These are phyloP conservation scores for Tricholoma flavovirens DNA, from an alignment of 768 basidiomycete genomes.

Conservation along the genomic window DNA sequence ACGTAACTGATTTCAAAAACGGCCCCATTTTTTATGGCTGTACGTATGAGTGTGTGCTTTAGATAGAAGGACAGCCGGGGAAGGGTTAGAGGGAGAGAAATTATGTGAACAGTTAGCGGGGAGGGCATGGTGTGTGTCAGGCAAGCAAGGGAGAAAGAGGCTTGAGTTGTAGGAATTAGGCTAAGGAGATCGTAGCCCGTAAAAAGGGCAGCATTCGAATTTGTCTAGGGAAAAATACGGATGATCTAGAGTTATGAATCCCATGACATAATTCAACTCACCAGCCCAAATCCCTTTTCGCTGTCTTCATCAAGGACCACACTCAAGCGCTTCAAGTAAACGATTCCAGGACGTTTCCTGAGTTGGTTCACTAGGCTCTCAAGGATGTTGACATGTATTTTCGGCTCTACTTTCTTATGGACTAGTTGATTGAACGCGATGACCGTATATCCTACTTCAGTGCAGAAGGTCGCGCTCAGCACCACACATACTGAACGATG, in stretches of 20 bases:
- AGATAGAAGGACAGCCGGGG: constrained; percentile 77
- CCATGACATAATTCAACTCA: constrained; percentile 25
- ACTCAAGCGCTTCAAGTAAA: constrained; percentile 73
- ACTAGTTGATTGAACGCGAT: constrained; percentile 73
- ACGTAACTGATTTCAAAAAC: constrained; percentile 80
- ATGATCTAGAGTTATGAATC: not conserved
- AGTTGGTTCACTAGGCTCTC: constrained; percentile 55
- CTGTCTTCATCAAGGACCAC: constrained; percentile 78
- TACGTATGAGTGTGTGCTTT: constrained; percentile 78
- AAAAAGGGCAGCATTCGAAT: constrained; percentile 58
- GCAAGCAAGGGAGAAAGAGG: constrained; percentile 74
- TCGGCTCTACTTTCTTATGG: constrained; percentile 65
- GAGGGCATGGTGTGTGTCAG: constrained; percentile 76
- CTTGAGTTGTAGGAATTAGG: constrained; percentile 64
- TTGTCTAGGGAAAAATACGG: constrained; percentile 43
- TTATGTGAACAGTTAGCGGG: constrained; percentile 72
- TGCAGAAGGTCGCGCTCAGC: constrained; percentile 4
- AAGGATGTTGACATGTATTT: constrained; percentile 61
- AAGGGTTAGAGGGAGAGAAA: constrained; percentile 70
- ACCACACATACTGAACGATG: not conserved
- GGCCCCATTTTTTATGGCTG: constrained; percentile 75
- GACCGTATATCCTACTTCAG: constrained; percentile 80
- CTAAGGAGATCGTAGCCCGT: constrained; percentile 72
- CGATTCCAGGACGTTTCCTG: constrained; percentile 49
- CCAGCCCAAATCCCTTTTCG: constrained; percentile 81